Evolutionary conservation across 2,329 filamentous ascomycete genomes (phyloP).

Genomic region (Chrysoporthe puriensis): DNA sequence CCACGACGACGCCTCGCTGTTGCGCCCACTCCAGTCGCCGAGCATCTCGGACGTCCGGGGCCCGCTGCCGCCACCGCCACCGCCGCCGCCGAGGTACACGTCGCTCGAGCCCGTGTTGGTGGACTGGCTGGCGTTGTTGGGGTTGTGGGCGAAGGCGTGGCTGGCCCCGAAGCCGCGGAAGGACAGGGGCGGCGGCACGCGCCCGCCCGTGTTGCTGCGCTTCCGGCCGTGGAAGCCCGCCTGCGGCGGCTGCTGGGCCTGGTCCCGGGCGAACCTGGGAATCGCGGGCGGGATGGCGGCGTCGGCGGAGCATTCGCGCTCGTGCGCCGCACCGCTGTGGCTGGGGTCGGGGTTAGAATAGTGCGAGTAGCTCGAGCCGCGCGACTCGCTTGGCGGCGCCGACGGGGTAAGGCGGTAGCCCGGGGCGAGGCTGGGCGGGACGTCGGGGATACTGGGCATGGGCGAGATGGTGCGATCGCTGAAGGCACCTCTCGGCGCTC

Average conservation of each 20-base stretch:
- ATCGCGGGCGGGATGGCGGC: slow-evolving; percentile 74
- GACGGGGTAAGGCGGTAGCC: slow-evolving; percentile 22
- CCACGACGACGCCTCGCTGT: slow-evolving; percentile 57
- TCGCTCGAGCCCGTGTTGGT: slow-evolving; percentile 40
- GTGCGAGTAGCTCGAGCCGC: slow-evolving; percentile 31
- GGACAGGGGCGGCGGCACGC: slow-evolving; percentile 68
- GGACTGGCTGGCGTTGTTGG: slow-evolving; percentile 55
- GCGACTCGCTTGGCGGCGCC: slow-evolving; percentile 8
- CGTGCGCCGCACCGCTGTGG: slow-evolving; percentile 62
- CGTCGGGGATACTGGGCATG: slow-evolving; percentile 53
- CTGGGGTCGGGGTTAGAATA: slow-evolving; percentile 35
- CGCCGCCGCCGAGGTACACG: slow-evolving; percentile 41
- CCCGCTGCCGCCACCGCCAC: slow-evolving; percentile 23
- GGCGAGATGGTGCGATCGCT: slow-evolving; percentile 19
- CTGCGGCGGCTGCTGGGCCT: slow-evolving; percentile 39
- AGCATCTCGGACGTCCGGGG: slow-evolving; percentile 23
- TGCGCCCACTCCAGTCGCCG: slow-evolving; percentile 43
- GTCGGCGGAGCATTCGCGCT: slow-evolving; percentile 55
- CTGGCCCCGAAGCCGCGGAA: slow-evolving; percentile 77
- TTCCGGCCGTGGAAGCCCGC: slow-evolving; percentile 71
- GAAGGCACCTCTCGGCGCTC: slow-evolving; percentile 30
- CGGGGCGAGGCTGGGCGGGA: slow-evolving; percentile 48
- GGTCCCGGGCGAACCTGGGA: slow-evolving; percentile 67
- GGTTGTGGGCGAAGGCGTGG: slow-evolving; percentile 50
- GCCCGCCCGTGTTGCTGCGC: slow-evolving; percentile 84